Evolutionary conservation across 768 basidiomycete species (phyloP), one percentile per base, ranked within the genome.

Genomic region (Tylopilus cervinicoccineus): DNA sequence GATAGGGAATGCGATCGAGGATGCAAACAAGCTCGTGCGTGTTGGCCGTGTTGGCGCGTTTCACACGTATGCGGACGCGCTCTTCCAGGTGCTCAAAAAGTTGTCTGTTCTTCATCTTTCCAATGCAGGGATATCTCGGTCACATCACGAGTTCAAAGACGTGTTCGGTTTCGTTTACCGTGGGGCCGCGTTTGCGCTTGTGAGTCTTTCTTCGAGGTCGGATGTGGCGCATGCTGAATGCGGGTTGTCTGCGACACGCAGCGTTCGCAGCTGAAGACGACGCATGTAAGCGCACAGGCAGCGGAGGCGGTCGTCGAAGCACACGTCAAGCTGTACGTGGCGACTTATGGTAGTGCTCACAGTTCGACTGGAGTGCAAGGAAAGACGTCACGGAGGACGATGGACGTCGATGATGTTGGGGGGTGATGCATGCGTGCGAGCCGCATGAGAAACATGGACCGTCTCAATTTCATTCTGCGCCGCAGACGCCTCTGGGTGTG

Each of bases 21-120:
- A 71, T 55, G 69, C 72, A 6, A 87, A 86, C 59, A 86, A 82
- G 63, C 74, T 73, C 52, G 85, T 86, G 52, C 57, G 75, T 64
- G 17, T 42, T 19, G n/a, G 11, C 13, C 39, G 11, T 33, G n/a
- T 47, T 27, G 38, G 9, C 23, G 12, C 14, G 20, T 17, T n/a
- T 22, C 5, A 20, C 14, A 23, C 7, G 19, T 24, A 20, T 42
- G 17, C 11, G 16, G 20, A 45, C 16, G 27, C n/a, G n/a, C 3
- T n/a, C n/a, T 24, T 23, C 11, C 23, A 57, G 76, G 60, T 67
- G 34, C 55, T 78, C 22, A 77, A 77, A 62, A 68, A 65, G 43
- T 55, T 67, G 20, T 63, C 71, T 8, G 69, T 68, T 9, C 65
- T 58, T 9, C 62, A 59, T 28, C 65, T 75, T 1, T 44, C 57